Conservation (phyloP, 1,284 basidiomycete species). For the Termitomyces sp. region DNA sequence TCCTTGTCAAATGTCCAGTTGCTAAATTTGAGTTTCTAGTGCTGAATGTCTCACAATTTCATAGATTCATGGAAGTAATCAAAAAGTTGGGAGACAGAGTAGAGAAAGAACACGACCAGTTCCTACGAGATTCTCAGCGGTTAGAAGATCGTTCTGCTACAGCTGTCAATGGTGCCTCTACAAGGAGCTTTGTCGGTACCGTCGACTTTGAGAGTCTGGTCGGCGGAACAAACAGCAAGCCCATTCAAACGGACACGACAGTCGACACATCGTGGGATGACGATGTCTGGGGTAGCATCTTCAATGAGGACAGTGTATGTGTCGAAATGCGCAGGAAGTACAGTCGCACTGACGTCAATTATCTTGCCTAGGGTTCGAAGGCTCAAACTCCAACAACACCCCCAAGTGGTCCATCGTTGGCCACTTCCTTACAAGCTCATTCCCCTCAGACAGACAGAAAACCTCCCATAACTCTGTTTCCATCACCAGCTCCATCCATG, state of each 20-base stretch:
- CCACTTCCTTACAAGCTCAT: background rate
- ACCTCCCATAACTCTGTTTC: background rate
- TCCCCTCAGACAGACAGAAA: constrained; percentile 1
- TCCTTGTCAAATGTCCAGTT: background rate
- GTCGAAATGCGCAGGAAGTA: background rate
- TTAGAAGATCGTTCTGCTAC: constrained; percentile 71
- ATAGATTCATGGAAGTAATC: constrained; percentile 83
- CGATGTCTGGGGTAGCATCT: constrained; percentile 75
- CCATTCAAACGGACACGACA: constrained; percentile 42
- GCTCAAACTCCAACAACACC: constrained; percentile 6
- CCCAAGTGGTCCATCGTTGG: background rate
- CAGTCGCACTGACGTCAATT: background rate
- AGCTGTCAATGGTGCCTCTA: constrained; percentile 30
- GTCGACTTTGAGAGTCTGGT: constrained; percentile 77
- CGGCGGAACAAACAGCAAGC: constrained; percentile 41
- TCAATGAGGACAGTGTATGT: constrained; percentile 42
- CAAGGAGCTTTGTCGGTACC: constrained; percentile 28
- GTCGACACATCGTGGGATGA: constrained; percentile 63
- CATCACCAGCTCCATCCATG: constrained; percentile 7
- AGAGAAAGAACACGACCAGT: constrained; percentile 81
- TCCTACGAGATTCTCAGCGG: constrained; percentile 77
- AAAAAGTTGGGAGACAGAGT: constrained; percentile 73
- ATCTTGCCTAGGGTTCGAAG: constrained; percentile 3
- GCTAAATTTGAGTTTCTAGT: constrained; percentile 40
- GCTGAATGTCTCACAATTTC: constrained; percentile 87